Conservation (phyloP, 768 basidiomycete species). For the Pleurotus djamor region DNA sequence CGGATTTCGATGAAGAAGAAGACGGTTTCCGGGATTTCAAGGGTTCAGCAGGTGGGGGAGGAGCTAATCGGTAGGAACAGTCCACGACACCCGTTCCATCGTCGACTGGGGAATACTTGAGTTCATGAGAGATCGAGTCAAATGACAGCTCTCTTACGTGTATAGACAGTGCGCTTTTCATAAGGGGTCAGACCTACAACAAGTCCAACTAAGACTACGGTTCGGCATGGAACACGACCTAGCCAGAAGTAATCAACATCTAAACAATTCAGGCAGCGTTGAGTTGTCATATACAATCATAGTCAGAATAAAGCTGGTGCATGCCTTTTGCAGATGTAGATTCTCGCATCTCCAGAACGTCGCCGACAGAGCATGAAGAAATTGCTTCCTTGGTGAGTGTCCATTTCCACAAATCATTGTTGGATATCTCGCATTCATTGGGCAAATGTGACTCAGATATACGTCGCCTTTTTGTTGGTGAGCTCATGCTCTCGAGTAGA, state of each 20-base stretch:
- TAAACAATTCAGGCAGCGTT: conserved; percentile 18
- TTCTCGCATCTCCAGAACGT: conserved; percentile 46
- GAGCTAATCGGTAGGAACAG: conserved; percentile 45
- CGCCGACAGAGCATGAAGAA: conserved; percentile 53
- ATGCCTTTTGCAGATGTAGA: conserved; percentile 26
- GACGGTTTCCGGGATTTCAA: conserved; percentile 11
- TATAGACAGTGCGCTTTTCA: conserved; percentile 60
- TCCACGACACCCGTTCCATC: conserved; percentile 77
- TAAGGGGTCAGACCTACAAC: conserved; percentile 61
- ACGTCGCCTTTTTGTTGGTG: not conserved
- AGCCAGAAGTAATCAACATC: conserved; percentile 70
- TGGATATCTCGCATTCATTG: conserved; percentile 3
- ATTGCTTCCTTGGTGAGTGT: conserved; percentile 53
- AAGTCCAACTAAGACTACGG: conserved; percentile 57
- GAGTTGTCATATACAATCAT: not conserved
- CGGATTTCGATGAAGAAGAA: not conserved
- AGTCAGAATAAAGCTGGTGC: not conserved
- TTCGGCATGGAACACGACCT: conserved; percentile 68
- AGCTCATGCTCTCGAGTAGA: not conserved
- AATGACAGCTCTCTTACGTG: conserved; percentile 33
- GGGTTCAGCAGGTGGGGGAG: conserved; percentile 16
- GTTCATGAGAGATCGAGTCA: not conserved
- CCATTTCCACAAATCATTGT: conserved; percentile 48
- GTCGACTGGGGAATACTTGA: conserved; percentile 48
- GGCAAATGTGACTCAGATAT: not conserved